Base-by-base conservation (phyloP, 768 basidiomycete genomes). In the Hortiboletus campestris region DNA sequence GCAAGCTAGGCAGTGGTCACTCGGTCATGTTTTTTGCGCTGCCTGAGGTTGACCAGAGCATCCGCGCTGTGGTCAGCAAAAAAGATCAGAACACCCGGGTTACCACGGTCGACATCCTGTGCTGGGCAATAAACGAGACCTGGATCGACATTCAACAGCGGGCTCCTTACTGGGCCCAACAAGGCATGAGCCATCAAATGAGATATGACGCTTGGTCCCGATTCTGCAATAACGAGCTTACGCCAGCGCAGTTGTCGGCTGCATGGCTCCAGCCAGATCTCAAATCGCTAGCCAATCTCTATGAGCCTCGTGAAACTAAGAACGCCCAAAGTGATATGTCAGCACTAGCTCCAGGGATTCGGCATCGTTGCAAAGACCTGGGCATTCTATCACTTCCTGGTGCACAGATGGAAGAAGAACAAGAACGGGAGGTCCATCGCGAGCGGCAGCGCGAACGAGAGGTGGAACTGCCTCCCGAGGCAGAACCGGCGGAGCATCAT, bases 111-210 rank as follows among this genome's bases (percentile, higher is more conserved):
- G 73, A 80, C 44, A 63, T 81, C 31, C 40, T 80, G 6, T 60
- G 63, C 19, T 81, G 80, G 80, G 62, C 71, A 1, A 76, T 81
- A 65, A 60, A 54, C 1, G 73, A 78, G 55, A 79, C 79, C 8
- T 80, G 77, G 57, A 43, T 32, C 6, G 25, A 25, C 6, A 25
- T 25, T 3, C 25, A 25, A 6, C 25, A 25, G 25, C 25, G 25
- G 25, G 25, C 25, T 3, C 25, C 25, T 25, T 25, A 25, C 25
- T 25, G 25, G 25, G 25, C 25, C 2, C 25, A 25, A 25, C 25
- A 25, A 25, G 25, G 25, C 25, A 25, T 25, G 25, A 25, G 6
- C 25, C 25, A 25, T 25, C 4, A 25, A 3, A 4, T 6, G 4
- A 25, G 25, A 25, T 25, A 25, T 25, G 25, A 3, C 6, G 25